Conservation (phyloP, 345 rosid species). For the Gossypium ekmanianum region DNA sequence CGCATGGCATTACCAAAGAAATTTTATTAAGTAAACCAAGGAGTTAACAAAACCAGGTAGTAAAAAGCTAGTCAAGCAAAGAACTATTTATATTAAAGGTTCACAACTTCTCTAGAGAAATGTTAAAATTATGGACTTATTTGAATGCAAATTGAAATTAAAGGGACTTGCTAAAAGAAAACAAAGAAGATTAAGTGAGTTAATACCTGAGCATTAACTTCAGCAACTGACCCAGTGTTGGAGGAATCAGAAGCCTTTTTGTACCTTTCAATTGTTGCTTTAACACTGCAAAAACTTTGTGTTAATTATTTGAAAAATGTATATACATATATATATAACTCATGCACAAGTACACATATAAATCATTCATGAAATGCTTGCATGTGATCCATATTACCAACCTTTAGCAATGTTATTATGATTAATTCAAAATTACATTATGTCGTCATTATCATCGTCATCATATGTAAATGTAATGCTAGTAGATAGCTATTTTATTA, state of each 20-base stretch:
- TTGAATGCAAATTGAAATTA: neutral
- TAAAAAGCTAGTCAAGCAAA: too few species aligned
- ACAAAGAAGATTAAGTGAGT: neutral
- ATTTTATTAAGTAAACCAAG: too few species aligned
- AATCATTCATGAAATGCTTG: neutral
- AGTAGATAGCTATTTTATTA: neutral
- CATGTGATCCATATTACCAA: neutral
- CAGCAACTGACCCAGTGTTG: constrained; percentile 65
- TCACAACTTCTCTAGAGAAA: neutral
- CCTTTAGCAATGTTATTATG: neutral
- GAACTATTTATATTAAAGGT: neutral
- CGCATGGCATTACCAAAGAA: neutral
- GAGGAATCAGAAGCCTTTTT: constrained; percentile 79
- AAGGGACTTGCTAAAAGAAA: neutral
- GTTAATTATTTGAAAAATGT: neutral
- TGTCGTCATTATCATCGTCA: neutral
- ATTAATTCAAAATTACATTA: neutral
- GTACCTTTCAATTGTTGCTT: constrained; percentile 88
- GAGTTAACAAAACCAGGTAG: too few species aligned
- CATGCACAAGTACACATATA: neutral
- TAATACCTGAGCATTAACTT: constrained; percentile 82
- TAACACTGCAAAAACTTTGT: constrained; percentile 60
- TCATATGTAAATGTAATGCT: neutral
- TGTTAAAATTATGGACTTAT: neutral
- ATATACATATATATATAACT: neutral